Evolutionary conservation across 345 rosid genomes (phyloP).

Genomic region (Murraya paniculata): DNA sequence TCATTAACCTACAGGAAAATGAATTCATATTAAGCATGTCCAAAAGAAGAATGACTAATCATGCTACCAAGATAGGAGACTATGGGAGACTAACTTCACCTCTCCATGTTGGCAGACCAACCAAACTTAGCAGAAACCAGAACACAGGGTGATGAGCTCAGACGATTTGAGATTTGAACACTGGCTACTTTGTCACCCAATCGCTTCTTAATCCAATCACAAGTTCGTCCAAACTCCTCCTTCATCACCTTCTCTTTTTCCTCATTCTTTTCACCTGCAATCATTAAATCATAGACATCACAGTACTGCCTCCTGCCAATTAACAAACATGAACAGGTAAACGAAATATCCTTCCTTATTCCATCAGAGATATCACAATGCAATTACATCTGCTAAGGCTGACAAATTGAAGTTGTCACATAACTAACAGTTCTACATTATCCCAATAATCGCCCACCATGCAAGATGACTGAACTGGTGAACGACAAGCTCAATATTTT

Average conservation of each 20-base stretch:
- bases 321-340: not conserved
- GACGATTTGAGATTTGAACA: conserved; percentile 83
- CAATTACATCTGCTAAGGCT: not conserved
- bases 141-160: conserved; percentile 96
- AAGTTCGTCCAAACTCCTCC: conserved; percentile 84
- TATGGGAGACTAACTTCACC: conserved; percentile 32
- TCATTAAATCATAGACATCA: conserved; percentile 20
- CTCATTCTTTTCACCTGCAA: conserved; percentile 82
- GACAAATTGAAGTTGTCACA: not conserved
- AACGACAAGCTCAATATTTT: not conserved
- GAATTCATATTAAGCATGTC: not conserved
- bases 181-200: conserved; percentile 87
- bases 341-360: not conserved
- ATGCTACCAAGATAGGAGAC: not conserved
- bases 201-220: conserved; percentile 94
- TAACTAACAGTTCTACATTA: not conserved
- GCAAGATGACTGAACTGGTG: not conserved
- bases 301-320: not conserved
- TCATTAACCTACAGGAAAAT: conserved; percentile 69
- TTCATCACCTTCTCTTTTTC: conserved; percentile 74
- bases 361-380: not conserved
- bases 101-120: conserved; percentile 99
- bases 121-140: conserved; percentile 94
- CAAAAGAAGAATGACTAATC: not conserved
- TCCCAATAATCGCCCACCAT: not conserved